Base-by-base conservation (phyloP, 805 yeast genomes). In the Metschnikowia arizonensis region DNA sequence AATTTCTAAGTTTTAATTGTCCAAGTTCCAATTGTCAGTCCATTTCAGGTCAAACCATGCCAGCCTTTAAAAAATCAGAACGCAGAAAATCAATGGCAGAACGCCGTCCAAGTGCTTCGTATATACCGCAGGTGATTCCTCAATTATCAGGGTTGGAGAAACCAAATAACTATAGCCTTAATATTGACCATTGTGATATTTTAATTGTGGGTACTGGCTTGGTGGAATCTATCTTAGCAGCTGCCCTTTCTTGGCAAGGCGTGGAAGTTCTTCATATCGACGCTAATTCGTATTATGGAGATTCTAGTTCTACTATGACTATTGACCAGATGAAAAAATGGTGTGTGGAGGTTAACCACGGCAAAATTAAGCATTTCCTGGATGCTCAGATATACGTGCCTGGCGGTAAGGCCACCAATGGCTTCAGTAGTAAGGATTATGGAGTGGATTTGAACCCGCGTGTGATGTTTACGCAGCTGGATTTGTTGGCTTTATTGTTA, bases 221-320 rank as follows among this genome's bases (percentile, higher is more conserved):
- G 33, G 83, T 82, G 2, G 96, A 93, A 63, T 80, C 88, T 54
- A 82, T 93, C 10, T 66, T 89, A 40, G 97, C 98, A 0, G 96
- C 97, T 10, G 91, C 97, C 0, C 73, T 93, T 38, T 85, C 97
- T 10, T 93, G 99, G 98, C 96, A 88, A 57, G 99, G 99, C n/a
- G 81, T 93, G n/a, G 81, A 77, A 52, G 97, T 93, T 7, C 69
- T 93, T 35, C 99, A 93, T 60, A 80, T 93, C 25, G 99, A 93
- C 63, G 72, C 81, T 34, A 85, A 89, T 59, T 75, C 80, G 24
- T 83, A 87, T 61, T 93, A 93, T 58, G 99, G 99, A 17, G 98
- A 90, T 62, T 76, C 84, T 29, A 76, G 83, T 40, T 89, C 97
- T 5, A 86, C 96, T 2, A 67, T 93, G 42, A 85, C 95, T 17